phyloP scores from a whole-genome alignment of 1,139 yeast species.

The Casaregolazyma lundiana region DNA sequence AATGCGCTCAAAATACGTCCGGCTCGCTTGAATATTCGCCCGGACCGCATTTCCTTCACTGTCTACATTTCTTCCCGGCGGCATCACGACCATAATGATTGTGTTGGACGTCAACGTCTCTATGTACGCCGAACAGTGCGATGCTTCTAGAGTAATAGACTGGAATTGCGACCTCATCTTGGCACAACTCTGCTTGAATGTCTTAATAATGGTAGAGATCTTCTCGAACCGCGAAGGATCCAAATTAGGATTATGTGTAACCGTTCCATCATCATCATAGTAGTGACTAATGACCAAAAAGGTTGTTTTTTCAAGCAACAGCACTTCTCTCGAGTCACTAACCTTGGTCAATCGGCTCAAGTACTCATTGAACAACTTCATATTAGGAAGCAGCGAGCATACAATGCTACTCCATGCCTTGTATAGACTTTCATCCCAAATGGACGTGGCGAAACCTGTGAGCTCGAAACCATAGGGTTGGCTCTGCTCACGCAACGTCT shows the following conservation, averaged over 20 bases:
- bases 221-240: slow-evolving; percentile 95
- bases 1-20: slow-evolving; percentile 61
- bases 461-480: slow-evolving; percentile 72
- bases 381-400: slow-evolving; percentile 90
- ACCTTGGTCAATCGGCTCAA: slow-evolving; percentile 68
- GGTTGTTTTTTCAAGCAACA: slow-evolving; percentile 88
- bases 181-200: slow-evolving; percentile 88
- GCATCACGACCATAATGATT: slow-evolving; percentile 67
- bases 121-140: slow-evolving; percentile 61
- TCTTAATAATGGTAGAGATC: slow-evolving; percentile 87
- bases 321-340: slow-evolving; percentile 84
- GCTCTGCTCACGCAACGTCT: slow-evolving; percentile 70
- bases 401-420: slow-evolving; percentile 98
- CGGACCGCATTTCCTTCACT: slow-evolving; percentile 60
- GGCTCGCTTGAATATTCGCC: slow-evolving; percentile 64
- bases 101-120: slow-evolving; percentile 71
- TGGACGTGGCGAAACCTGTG: slow-evolving; percentile 91
- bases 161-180: slow-evolving; percentile 82
- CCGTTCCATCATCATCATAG: slow-evolving; percentile 12
- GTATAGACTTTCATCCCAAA: slow-evolving; percentile 95
- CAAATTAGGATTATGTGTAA: slow-evolving; percentile 13
- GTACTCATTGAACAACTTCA: slow-evolving; percentile 73
- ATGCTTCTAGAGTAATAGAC: slow-evolving; percentile 71
- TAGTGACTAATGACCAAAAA: slow-evolving; percentile 63
- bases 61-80: slow-evolving; percentile 35